Evolutionary conservation across 352 stramenopile species (phyloP).

Genomic region (Pilasporangium apinafurcum): DNA sequence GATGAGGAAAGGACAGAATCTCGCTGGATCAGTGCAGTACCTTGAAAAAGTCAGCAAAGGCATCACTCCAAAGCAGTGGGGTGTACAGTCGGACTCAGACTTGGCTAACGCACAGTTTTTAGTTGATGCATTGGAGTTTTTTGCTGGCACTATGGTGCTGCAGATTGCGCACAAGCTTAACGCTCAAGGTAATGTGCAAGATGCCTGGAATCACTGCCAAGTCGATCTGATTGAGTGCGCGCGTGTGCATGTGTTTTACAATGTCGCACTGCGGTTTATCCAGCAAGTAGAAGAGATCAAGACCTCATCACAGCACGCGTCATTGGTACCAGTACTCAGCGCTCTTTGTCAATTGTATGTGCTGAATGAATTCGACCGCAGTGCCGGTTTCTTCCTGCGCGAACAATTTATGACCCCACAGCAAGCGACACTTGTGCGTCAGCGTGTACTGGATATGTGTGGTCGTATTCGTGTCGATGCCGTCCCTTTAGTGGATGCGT

Average conservation of each 20-base stretch:
- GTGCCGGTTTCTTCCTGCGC: conserved; percentile 48
- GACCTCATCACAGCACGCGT: conserved; percentile 4
- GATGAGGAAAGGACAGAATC: conserved; percentile 33
- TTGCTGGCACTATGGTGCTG: conserved; percentile 43
- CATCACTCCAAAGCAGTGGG: conserved; percentile 23
- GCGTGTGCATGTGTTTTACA: conserved; percentile 74
- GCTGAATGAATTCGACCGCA: conserved; percentile 58
- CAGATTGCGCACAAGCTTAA: conserved; percentile 27
- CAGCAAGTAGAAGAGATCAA: conserved; percentile 42
- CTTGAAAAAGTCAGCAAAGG: conserved; percentile 27
- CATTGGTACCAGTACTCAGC: conserved; percentile 44
- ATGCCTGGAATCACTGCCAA: conserved; percentile 64
- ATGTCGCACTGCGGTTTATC: conserved; percentile 53
- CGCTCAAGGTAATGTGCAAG: conserved; percentile 16
- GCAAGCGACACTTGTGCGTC: conserved; percentile 45
- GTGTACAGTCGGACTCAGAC: conserved; percentile 14
- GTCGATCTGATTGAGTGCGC: conserved; percentile 68
- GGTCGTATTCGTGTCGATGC: conserved; percentile 42
- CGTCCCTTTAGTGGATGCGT: conserved; percentile 66
- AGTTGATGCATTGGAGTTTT: conserved; percentile 38
- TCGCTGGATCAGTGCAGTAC: conserved; percentile 58
- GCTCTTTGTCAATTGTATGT: conserved; percentile 74
- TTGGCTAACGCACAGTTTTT: conserved; percentile 25
- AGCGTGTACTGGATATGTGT: conserved; percentile 34
- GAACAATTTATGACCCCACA: conserved; percentile 45